Base-by-base conservation (phyloP, 1,284 basidiomycete genomes). In the Ustilago shanxiensis region DNA sequence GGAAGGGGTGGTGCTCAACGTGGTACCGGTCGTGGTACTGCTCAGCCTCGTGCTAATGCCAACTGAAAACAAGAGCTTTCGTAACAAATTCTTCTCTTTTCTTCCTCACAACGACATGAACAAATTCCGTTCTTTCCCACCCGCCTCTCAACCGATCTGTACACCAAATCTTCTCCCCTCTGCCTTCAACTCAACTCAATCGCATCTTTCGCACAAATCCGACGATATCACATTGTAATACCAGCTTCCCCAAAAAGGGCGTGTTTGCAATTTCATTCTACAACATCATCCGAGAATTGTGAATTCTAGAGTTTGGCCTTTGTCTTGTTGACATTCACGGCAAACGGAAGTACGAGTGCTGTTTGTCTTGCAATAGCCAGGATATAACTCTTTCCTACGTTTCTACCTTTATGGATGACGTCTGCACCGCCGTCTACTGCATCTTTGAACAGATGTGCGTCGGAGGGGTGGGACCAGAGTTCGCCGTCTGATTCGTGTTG, bases 401-500 rank as follows among this genome's bases (percentile, higher is more conserved):
- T 16, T 7, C 1, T 14, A 5, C 20, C 31, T 9, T 24, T 16
- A 18, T 26, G 14, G 24, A n/a, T 50, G 20, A 75, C 53, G 24
- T 60, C 47, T 16, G 39, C 11, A 20, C 33, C 2, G 22, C 20
- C 31, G 18, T 37, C 33, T n/a, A 35, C 18, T 33, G 31, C 31
- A 10, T 39, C 16, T 22, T 59, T 24, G 44, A 78, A 71, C 10
- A 75, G 54, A 24, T 60, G 47, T 20, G 51, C 35, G 41, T 79
- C 77, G 24, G 72, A 39, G 0, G 77, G 77, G 22, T 71, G 68
- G 28, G 44, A 50, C 77, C 77, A 79, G 4, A 76, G 60, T 55
- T 79, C 61, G 29, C 65, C 29, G n/a, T 79, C 54, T n/a, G 49
- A 26, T 55, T 79, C 77, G 57, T 79, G 77, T 37, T 79, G 77